Percentiles rank a stretch among this genome's conserved stretches.
Conservation (phyloP, 2,329 filamentous ascomycete genomes). For the Talaromyces sp. region DNA sequence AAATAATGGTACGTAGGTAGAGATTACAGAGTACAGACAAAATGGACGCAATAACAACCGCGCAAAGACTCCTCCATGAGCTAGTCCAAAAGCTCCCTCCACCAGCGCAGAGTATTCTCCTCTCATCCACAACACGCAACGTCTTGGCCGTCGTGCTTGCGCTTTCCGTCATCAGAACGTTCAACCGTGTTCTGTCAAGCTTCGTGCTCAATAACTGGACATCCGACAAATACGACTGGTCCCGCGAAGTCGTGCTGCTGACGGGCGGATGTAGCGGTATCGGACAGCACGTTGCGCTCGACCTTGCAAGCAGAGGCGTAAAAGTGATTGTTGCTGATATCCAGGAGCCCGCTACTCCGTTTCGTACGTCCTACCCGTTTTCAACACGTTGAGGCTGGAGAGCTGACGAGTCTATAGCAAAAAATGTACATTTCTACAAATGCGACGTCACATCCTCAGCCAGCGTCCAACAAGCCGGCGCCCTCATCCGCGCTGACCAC, state of each 20-base stretch:
- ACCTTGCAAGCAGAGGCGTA: conserved; percentile 29
- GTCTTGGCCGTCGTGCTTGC: conserved; percentile 25
- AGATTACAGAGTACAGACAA: background rate
- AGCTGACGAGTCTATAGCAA: conserved; percentile 20
- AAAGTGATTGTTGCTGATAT: conserved; percentile 38
- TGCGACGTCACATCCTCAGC: conserved; percentile 36
- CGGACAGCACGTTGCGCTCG: conserved; percentile 35
- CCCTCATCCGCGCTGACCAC: conserved; percentile 37
- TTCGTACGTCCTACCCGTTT: conserved; percentile 27
- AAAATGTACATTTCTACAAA: conserved; percentile 37
- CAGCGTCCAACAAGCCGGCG: conserved; percentile 33
- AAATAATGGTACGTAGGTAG: too few species aligned
- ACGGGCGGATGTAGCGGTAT: conserved; percentile 40
- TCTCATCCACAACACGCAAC: conserved; percentile 30
- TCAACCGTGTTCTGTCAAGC: conserved; percentile 27
- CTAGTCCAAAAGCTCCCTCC: conserved; percentile 25
- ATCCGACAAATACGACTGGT: conserved; percentile 31
- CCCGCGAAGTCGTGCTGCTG: conserved; percentile 34
- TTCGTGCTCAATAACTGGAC: conserved; percentile 24
- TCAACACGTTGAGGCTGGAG: too few species aligned
- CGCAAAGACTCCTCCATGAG: background rate
- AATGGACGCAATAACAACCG: background rate
- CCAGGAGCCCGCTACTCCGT: conserved; percentile 29
- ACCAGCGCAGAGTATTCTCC: conserved; percentile 26
- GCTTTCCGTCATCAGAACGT: conserved; percentile 25